These are phyloP conservation scores for Gnomoniopsis sp. DNA, from an alignment of 2,329 filamentous ascomycete species.

Conservation along the genomic window DNA sequence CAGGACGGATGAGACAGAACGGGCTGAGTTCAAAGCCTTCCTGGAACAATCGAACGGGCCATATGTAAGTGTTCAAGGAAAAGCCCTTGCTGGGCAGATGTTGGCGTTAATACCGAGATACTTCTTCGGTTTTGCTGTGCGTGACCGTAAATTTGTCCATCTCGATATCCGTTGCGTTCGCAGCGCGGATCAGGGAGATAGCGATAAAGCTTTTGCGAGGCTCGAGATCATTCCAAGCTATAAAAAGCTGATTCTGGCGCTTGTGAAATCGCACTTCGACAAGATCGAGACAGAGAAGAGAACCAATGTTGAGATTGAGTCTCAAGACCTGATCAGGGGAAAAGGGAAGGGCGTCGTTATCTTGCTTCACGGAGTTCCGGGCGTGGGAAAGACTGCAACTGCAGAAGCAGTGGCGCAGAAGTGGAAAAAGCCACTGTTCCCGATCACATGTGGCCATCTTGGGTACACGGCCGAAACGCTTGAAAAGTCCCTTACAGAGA, in stretches of 20 bases:
- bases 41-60: not conserved
- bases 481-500: conserved; percentile 24
- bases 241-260: not conserved
- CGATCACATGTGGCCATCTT: conserved; percentile 28
- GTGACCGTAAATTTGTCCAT: not conserved
- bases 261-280: conserved; percentile 2
- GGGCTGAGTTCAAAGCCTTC: not conserved
- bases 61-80: not conserved
- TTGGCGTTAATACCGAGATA: not conserved
- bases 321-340: conserved; percentile 15
- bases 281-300: not conserved
- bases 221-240: not conserved
- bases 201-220: not conserved
- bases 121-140: not conserved
- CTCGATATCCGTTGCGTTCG: not conserved
- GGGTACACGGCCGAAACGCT: conserved; percentile 24
- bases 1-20: too few species aligned
- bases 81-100: not conserved
- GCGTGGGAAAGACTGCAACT: conserved; percentile 37
- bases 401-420: conserved; percentile 34
- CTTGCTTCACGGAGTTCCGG: conserved; percentile 33
- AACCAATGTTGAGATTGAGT: not conserved
- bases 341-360: conserved; percentile 34
- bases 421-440: conserved; percentile 29
- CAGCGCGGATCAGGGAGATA: not conserved